These are phyloP conservation scores for Entomortierella beljakovae DNA, from an alignment of 192 early-diverging fungal genomes.

Conservation along the genomic window DNA sequence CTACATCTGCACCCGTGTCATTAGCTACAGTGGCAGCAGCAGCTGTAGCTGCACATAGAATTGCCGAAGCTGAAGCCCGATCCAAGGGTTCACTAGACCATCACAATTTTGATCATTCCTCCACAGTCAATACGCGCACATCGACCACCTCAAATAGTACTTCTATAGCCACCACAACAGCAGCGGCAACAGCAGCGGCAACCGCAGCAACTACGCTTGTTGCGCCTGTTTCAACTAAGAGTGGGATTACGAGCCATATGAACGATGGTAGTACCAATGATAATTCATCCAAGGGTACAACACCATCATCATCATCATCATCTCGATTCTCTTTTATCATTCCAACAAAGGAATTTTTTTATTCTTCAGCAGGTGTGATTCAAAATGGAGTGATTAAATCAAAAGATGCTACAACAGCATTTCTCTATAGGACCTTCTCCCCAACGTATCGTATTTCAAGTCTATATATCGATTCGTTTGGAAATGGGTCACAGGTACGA, in stretches of 20 bases:
- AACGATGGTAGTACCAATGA: too few species aligned
- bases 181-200: too few species aligned
- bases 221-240: too few species aligned
- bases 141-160: constrained; percentile 18
- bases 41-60: background rate
- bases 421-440: constrained; percentile 45
- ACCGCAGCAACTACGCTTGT: too few species aligned
- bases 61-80: constrained; percentile 4
- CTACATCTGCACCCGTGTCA: background rate
- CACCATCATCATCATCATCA: constrained; percentile 2
- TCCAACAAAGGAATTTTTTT: background rate
- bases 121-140: background rate
- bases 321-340: background rate
- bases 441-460: constrained; percentile 37
- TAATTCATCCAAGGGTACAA: background rate
- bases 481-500: constrained; percentile 28
- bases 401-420: constrained; percentile 33
- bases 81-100: constrained; percentile 12
- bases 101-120: background rate
- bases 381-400: constrained; percentile 14
- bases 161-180: too few species aligned
- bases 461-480: constrained; percentile 34
- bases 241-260: too few species aligned
- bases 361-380: background rate
- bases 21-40: background rate